Percentiles rank a stretch among this genome's conserved stretches.
These are phyloP conservation scores for Fusarium protoensiforme DNA, from an alignment of 2,329 filamentous ascomycete genomes.

Conservation along the genomic window DNA sequence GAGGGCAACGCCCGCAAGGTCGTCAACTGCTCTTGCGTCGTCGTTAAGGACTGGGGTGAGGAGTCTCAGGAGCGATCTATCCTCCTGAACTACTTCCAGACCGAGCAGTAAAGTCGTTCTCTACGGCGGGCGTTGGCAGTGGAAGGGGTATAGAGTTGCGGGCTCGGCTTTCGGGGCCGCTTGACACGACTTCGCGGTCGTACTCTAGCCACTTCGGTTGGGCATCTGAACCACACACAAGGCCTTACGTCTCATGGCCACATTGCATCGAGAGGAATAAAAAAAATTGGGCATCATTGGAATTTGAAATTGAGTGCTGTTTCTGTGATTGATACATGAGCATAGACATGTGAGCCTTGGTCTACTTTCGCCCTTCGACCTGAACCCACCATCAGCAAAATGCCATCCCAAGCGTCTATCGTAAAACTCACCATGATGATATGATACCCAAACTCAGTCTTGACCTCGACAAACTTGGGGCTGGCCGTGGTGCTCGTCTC, in stretches of 20 bases:
- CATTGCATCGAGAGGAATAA: conserved; percentile 54
- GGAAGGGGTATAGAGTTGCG: conserved; percentile 53
- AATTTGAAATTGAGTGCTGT: conserved; percentile 19
- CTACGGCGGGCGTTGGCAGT: conserved; percentile 47
- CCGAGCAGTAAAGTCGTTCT: conserved; percentile 70
- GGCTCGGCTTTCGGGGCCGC: conserved; percentile 47
- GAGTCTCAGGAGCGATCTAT: conserved; percentile 98
- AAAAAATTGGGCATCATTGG: conserved; percentile 50
- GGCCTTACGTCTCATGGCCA: conserved; percentile 48
- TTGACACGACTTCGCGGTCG: conserved; percentile 53
- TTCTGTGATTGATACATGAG: background rate
- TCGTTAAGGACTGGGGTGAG: conserved; percentile 99
- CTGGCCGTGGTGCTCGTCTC: conserved; percentile 72
- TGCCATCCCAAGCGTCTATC: background rate
- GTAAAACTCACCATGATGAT: conserved; percentile 75
- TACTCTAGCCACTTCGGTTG: conserved; percentile 60
- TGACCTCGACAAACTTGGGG: conserved; percentile 76
- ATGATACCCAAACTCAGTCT: conserved; percentile 82
- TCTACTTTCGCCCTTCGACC: conserved; percentile 56
- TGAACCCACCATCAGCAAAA: conserved; percentile 28
- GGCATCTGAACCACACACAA: conserved; percentile 56
- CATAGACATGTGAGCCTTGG: background rate
- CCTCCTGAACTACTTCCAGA: conserved; percentile 99
- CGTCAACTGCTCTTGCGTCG: conserved; percentile 99
- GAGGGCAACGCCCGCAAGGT: conserved; percentile 99